phyloP scores from a whole-genome alignment of 768 basidiomycete genomes.

The Lenzites betulinus region DNA sequence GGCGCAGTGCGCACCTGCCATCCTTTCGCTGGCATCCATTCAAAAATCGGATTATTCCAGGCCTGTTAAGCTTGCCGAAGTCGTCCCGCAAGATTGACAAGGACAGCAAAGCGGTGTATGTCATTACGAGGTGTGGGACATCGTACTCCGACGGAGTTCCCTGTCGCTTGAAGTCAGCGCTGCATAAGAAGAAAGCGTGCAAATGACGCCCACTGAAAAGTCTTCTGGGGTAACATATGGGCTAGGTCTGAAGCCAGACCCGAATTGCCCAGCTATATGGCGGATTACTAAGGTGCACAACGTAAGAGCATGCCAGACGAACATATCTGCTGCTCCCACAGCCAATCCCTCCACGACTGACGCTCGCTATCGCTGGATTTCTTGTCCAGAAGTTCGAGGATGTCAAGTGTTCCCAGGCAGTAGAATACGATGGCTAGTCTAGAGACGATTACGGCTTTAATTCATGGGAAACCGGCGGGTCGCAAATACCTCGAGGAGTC shows the following conservation, averaged over 20 bases:
- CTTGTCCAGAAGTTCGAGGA: conserved; percentile 55
- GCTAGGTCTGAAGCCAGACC: conserved; percentile 74
- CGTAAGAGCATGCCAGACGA: conserved; percentile 22
- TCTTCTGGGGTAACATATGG: conserved; percentile 59
- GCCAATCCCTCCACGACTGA: conserved; percentile 75
- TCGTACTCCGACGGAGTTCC: conserved; percentile 49
- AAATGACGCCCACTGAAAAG: conserved; percentile 1
- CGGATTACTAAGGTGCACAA: conserved; percentile 7
- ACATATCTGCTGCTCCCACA: conserved; percentile 87
- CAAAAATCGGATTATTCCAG: conserved; percentile 68
- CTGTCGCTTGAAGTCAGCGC: neutral
- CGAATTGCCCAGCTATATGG: conserved; percentile 53
- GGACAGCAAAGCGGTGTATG: conserved; percentile 85
- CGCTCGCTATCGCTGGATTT: conserved; percentile 55
- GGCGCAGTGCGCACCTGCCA: conserved; percentile 63
- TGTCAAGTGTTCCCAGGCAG: conserved; percentile 80
- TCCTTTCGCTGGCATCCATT: conserved; percentile 72
- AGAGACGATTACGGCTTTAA: neutral
- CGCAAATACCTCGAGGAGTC: conserved; percentile 65
- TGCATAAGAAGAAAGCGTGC: neutral
- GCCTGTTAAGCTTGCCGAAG: conserved; percentile 67
- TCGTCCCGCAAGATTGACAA: conserved; percentile 89
- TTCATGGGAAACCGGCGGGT: neutral
- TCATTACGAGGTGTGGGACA: conserved; percentile 86
- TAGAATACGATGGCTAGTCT: conserved; percentile 91